Percentiles rank a stretch among this genome's conserved stretches.
phyloP scores from a whole-genome alignment of 352 stramenopile species.

The Phytophthora foliorum region DNA sequence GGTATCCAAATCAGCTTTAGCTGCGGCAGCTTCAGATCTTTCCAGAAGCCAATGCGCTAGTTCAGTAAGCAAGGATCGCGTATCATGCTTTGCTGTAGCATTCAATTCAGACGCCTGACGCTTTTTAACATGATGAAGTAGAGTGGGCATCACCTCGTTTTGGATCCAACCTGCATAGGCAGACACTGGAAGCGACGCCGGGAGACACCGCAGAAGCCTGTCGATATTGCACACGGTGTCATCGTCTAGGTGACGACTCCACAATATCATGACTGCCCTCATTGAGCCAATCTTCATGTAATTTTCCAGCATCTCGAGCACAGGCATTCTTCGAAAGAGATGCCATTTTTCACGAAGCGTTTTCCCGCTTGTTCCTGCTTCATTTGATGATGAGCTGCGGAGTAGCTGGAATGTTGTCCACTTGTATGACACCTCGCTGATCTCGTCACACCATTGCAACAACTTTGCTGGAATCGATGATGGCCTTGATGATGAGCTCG shows the following conservation, averaged over 20 bases:
- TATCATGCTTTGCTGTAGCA: background rate
- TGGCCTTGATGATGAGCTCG: slow-evolving; percentile 21
- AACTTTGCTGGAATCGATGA: slow-evolving; percentile 9
- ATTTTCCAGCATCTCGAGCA: slow-evolving; percentile 50
- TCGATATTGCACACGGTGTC: slow-evolving; percentile 44
- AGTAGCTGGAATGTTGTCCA: slow-evolving; percentile 84
- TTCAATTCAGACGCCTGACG: slow-evolving; percentile 9
- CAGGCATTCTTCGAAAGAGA: slow-evolving; percentile 43
- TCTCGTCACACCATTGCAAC: slow-evolving; percentile 42
- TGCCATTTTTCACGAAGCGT: slow-evolving; percentile 41
- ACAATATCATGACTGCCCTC: slow-evolving; percentile 60
- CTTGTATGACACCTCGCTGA: slow-evolving; percentile 54
- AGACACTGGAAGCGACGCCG: slow-evolving; percentile 49
- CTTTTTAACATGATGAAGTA: slow-evolving; percentile 42
- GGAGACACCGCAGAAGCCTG: slow-evolving; percentile 48
- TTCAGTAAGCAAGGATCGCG: slow-evolving; percentile 26
- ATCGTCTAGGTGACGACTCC: slow-evolving; percentile 58
- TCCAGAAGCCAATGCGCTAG: slow-evolving; percentile 46
- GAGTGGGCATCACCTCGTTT: slow-evolving; percentile 55
- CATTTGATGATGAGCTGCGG: slow-evolving; percentile 22
- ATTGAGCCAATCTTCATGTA: slow-evolving; percentile 65
- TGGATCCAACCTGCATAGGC: slow-evolving; percentile 67
- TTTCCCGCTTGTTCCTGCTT: slow-evolving; percentile 5
- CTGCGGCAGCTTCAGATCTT: slow-evolving; percentile 38
- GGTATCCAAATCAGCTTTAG: slow-evolving; percentile 37